Evolutionary conservation across 805 yeast species (phyloP).

Genomic region (Pichia eremophila): DNA sequence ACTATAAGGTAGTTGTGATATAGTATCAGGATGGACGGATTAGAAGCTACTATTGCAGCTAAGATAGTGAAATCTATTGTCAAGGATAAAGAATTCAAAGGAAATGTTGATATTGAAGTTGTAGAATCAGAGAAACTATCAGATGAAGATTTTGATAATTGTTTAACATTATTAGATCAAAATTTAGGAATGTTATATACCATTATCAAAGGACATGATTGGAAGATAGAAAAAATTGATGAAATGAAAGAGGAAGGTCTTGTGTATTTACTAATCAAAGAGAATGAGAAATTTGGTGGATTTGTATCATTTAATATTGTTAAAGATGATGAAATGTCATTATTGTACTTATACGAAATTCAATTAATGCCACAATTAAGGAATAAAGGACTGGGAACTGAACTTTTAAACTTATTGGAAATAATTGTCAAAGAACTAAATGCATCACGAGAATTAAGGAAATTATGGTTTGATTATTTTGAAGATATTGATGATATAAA

Average conservation of each 20-base stretch:
- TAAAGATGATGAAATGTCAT: conserved; percentile 29
- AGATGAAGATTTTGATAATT: conserved; percentile 1
- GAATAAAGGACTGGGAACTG: conserved; percentile 29
- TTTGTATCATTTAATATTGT: conserved; percentile 41
- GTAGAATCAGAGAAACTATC: neutral
- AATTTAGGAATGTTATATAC: conserved; percentile 21
- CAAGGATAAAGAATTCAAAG: neutral
- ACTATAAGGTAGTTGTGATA: no score
- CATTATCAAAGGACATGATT: conserved; percentile 27
- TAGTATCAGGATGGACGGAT: no score
- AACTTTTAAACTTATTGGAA: conserved; percentile 31
- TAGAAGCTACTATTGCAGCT: neutral
- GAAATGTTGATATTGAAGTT: neutral
- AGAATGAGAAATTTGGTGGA: conserved; percentile 22
- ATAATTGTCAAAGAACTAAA: conserved; percentile 17
- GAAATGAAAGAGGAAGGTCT: conserved; percentile 43
- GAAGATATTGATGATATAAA: neutral
- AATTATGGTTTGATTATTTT: conserved; percentile 4
- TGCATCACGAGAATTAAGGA: neutral
- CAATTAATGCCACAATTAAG: conserved; percentile 34
- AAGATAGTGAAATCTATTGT: neutral
- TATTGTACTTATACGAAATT: conserved; percentile 48
- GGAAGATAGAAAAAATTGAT: conserved; percentile 32
- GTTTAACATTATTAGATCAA: conserved; percentile 17
- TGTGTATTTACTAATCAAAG: conserved; percentile 30